Base-by-base conservation (phyloP, 441 rosid genomes). In the Pelargonium citronellum region DNA sequence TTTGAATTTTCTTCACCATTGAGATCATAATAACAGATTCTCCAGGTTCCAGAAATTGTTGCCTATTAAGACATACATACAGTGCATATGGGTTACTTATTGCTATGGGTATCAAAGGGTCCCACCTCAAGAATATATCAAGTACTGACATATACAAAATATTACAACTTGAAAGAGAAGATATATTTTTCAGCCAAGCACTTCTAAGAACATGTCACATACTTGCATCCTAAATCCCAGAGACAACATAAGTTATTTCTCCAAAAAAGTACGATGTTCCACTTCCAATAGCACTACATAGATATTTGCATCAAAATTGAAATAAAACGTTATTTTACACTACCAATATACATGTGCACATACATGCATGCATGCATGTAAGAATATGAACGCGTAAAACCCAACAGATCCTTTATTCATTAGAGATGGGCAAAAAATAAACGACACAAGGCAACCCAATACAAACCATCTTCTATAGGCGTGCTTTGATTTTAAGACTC, bases 1-100 rank as follows among this genome's bases (percentile, higher is more conserved):
- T 95, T 82, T 85, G 92, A 67, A 95, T 77, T 83, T 91, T 92
- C 89, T 92, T 95, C 82, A 95, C 96, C 82, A 89, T 89, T 44
- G 99, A 89, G 82, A 95, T 95, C 99, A 95, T 95, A 27, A 92
- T 76, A 78, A 95, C 92, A 12, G 98, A 91, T 80, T 95, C 99
- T 73, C 98, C 97, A 0, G 85, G 93, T 69, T 92, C 99, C 83
- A 95, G 79, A 83, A 95, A 95, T 79, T 95, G 98, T 85, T 95
- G 97, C 99, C 99, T 95, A 86, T 74, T 70, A 67, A 67, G 69
- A 63, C 10, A 51, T 44, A 70, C 60, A 51, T 9, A 60, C 74
- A 43, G 67, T 2, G 27, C 16, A 49, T 22, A 6, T 20, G 16
- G 8, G 13, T 55, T 55, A 13, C 61, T 10, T 4, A 55, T 13